Evolutionary conservation across 2,329 filamentous ascomycete species (phyloP), one percentile per base, ranked within the genome.

Genomic region (Aspergillus sp.): DNA sequence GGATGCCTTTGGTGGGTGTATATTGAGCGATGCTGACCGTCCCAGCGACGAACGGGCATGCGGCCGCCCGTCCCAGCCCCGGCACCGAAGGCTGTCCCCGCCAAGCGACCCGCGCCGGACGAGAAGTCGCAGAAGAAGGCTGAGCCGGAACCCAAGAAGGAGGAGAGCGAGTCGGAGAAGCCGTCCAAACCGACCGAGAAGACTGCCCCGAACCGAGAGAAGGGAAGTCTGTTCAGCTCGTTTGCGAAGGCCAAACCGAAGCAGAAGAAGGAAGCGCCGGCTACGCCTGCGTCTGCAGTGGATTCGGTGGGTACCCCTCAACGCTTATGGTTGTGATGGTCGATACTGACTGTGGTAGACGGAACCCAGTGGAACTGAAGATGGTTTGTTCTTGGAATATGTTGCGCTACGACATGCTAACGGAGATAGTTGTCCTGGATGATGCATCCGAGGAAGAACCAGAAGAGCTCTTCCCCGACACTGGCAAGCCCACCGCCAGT

Each of bases 191-290:
- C 56, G 54, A 67, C 55, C 58, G 68, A 47, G 23, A 79, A 78
- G 58, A 52, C 68, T 16, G 64, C 75, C 2, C 66, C 71, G 5
- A 90, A 89, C 64, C 82, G 82, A 52, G 81, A 82, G 49, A 78
- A 76, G 14, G 83, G 86, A 2, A 82, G 83, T 54, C 83, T 95
- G 21, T 91, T 94, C 78, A 86, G 87, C 55, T 88, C 89, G 0
- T 95, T 95, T 67, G 88, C 89, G 2, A 86, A 85, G 61, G 76
- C 85, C 4, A 89, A 83, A 63, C 78, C 84, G 9, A 89, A 86
- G 62, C 58, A 59, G 59, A 79, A 73, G 64, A 72, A 62, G 58
- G 77, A 67, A 67, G 72, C 69, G 3, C 69, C 74, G 13, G 63
- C 72, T 32, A 72, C 74, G 3, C 69, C 74, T 14, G 63, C 72